Evolutionary conservation across 805 yeast genomes (phyloP).

Genomic region (Cyberlindnera sargentensis): DNA sequence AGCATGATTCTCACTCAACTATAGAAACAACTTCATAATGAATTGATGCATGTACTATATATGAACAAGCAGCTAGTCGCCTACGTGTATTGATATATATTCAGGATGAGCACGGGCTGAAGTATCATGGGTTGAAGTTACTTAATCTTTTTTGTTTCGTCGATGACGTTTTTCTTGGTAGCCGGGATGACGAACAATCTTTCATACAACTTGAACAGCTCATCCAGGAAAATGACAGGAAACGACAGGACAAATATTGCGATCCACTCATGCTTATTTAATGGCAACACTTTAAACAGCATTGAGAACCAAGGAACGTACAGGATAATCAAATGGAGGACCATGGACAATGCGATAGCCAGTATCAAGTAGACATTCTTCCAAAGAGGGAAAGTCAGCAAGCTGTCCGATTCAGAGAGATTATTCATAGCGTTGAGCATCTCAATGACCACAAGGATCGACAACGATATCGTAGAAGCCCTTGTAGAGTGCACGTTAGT

Average conservation of each 20-base stretch:
- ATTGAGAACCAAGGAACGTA: constrained; percentile 29
- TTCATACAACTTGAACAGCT: constrained; percentile 30
- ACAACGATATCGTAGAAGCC: constrained; percentile 33
- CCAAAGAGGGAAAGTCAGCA: constrained; percentile 33
- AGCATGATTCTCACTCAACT: no score
- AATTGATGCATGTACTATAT: not conserved
- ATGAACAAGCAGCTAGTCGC: no score
- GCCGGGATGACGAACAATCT: constrained; percentile 14
- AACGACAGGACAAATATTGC: constrained; percentile 28
- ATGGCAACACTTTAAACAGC: constrained; percentile 28
- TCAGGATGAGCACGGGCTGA: no score
- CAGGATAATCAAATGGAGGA: constrained; percentile 27
- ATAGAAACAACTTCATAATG: not conserved
- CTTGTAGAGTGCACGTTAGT: constrained; percentile 19
- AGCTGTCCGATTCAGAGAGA: constrained; percentile 31
- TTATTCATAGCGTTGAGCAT: constrained; percentile 36
- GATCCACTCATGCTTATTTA: constrained; percentile 28
- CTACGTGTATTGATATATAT: not conserved
- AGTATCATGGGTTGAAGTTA: no score
- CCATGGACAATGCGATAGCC: constrained; percentile 30
- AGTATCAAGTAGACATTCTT: constrained; percentile 29
- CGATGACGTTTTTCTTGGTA: not conserved
- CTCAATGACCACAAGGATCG: constrained; percentile 33
- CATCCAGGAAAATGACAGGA: constrained; percentile 33
- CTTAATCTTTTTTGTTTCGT: no score